Conservation (phyloP, 139 green algal genomes). For the Picochlorum sp. region DNA sequence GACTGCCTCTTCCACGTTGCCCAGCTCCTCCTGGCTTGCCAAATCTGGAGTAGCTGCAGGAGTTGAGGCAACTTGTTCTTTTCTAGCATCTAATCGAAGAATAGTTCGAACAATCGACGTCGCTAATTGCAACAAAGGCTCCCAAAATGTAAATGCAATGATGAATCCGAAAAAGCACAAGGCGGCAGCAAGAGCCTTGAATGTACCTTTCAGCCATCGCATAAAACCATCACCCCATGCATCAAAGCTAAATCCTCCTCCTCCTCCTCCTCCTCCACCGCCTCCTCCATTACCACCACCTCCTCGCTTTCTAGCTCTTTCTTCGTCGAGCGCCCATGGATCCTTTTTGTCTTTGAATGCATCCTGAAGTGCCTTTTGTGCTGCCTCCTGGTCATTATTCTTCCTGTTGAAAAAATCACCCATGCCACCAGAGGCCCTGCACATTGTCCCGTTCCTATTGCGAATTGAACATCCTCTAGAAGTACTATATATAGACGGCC, state of each 20-base stretch:
- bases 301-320: constrained; percentile 3
- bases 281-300: constrained; percentile 15
- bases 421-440: constrained; percentile 6
- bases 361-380: constrained; percentile 35
- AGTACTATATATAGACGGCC: too few relatives aligned
- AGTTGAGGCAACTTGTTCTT: constrained; percentile 5
- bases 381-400: constrained; percentile 28
- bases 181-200: constrained; percentile 16
- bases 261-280: constrained; percentile 9
- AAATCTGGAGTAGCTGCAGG: constrained; percentile 16
- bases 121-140: constrained; percentile 9
- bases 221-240: constrained; percentile 19
- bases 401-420: constrained; percentile 14
- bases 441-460: not conserved
- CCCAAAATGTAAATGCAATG: constrained; percentile 10
- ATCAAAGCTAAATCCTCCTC: constrained; percentile 14
- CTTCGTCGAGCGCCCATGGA: constrained; percentile 25
- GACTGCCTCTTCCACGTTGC: constrained; percentile 29
- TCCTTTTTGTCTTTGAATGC: constrained; percentile 39
- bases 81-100: constrained; percentile 24
- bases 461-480: too few relatives aligned
- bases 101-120: constrained; percentile 10
- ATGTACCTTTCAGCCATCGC: not conserved
- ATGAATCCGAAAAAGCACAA: constrained; percentile 18
- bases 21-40: constrained; percentile 16